Base-by-base conservation (phyloP, 345 rosid genomes). In the Populus nigra region DNA sequence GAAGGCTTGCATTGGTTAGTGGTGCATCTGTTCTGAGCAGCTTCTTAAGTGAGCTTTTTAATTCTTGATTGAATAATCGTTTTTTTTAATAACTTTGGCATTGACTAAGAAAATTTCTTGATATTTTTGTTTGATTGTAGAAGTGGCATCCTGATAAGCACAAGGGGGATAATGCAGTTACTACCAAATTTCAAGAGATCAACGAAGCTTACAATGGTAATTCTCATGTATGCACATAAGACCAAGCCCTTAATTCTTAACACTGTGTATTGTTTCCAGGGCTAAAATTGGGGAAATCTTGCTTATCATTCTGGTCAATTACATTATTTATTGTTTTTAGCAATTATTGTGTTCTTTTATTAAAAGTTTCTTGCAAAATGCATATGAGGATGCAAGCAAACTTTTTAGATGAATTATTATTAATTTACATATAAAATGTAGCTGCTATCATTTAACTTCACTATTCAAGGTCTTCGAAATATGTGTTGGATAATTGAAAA, bases 141-240 rank as follows among this genome's bases (percentile, higher is more conserved):
- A 91, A 90, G 86, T 93, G 95, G 95, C 97, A 93, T 82, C 95
- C 97, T 57, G 97, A 91, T 83, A 91, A 93, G 78, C 95, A 91
- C 90, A 85, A 88, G 79, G 92, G 89, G 39, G 95, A 91, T 86
- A 80, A 36, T 85, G 87, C 85, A 78, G 88, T 86, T 78, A 90
- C 93, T 23, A 86, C 89, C 50, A 93, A 86, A 71, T 93, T 93
- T 79, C 91, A 90, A 79, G 91, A 93, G 91, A 93, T 93, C 20
- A 93, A 88, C 59, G 95, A 93, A 85, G 95, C 97, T 77, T 91
- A 93, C 75, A 84, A 55, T 36, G 95, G 97, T 91, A 83, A 76
- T 63, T 66, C 68, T 62, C 78, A 17, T 20, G 57, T 1, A 35
- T 59, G 80, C 53, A 55, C 45, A 41, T 41, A 41, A 11, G 45